Evolutionary conservation across 1,139 yeast genomes (phyloP).

Genomic region (Yamadazyma aaseri): DNA sequence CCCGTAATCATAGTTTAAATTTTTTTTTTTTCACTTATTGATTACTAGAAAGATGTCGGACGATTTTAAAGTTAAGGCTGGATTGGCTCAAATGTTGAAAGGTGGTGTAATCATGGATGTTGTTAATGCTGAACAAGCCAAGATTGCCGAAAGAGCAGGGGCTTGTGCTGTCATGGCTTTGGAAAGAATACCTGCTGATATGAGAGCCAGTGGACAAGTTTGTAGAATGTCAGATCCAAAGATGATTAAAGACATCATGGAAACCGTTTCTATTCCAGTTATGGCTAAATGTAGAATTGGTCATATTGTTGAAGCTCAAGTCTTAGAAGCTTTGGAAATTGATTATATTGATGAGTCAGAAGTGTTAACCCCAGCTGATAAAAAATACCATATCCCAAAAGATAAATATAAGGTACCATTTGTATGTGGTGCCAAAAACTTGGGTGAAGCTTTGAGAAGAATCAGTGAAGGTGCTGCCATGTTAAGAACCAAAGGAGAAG

Average conservation of each 20-base stretch:
- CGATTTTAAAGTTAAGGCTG: slow-evolving; percentile 68
- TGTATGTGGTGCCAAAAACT: slow-evolving; percentile 83
- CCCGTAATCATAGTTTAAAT: too few relatives aligned
- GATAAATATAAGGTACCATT: slow-evolving; percentile 67
- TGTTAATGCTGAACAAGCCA: slow-evolving; percentile 47
- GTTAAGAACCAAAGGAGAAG: slow-evolving; percentile 88
- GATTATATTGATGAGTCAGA: slow-evolving; percentile 87
- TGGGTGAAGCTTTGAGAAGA: slow-evolving; percentile 84
- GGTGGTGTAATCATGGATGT: slow-evolving; percentile 63
- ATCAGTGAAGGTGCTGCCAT: slow-evolving; percentile 84
- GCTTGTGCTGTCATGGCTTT: slow-evolving; percentile 93
- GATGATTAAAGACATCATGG: slow-evolving; percentile 77
- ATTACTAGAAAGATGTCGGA: slow-evolving; percentile 29
- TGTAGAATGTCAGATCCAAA: slow-evolving; percentile 88
- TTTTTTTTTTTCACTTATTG: background rate
- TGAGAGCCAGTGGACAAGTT: slow-evolving; percentile 80
- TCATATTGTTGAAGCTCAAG: slow-evolving; percentile 81
- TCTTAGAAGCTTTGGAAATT: slow-evolving; percentile 68
- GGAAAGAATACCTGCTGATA: slow-evolving; percentile 85
- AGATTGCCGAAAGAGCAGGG: slow-evolving; percentile 78
- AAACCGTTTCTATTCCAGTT: slow-evolving; percentile 69
- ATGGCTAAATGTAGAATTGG: slow-evolving; percentile 92
- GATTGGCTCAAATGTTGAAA: slow-evolving; percentile 85
- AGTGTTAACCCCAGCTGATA: slow-evolving; percentile 82
- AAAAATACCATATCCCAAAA: slow-evolving; percentile 64